Conservation (phyloP, 2,329 filamentous ascomycete genomes). For the Calonectria hongkongensis region DNA sequence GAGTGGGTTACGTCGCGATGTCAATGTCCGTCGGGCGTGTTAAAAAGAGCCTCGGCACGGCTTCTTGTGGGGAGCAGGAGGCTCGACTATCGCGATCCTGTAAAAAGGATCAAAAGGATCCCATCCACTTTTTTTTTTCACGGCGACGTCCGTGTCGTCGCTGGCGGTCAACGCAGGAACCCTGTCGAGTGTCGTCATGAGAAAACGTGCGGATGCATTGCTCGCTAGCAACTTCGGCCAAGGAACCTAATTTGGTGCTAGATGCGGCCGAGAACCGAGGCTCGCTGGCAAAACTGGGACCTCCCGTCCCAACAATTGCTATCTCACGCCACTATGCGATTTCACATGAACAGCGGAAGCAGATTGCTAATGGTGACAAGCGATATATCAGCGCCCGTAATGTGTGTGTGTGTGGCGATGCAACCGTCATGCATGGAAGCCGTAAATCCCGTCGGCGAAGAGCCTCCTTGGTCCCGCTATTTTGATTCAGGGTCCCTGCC, state of each 20-base stretch:
- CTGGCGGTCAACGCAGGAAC: slow-evolving; percentile 23
- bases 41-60: slow-evolving; percentile 22
- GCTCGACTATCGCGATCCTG: slow-evolving; percentile 7
- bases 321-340: slow-evolving; percentile 17
- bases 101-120: neutral
- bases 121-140: slow-evolving; percentile 27
- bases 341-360: neutral
- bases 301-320: slow-evolving; percentile 29
- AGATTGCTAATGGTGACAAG: neutral
- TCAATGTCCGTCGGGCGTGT: slow-evolving; percentile 18
- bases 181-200: slow-evolving; percentile 36
- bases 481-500: slow-evolving; percentile 4
- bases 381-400: too few species aligned
- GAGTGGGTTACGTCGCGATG: neutral
- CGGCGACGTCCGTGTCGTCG: neutral
- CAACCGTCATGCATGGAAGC: neutral
- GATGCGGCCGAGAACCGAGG: slow-evolving; percentile 19
- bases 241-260: slow-evolving; percentile 27
- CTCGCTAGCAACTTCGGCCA: slow-evolving; percentile 25
- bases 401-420: neutral
- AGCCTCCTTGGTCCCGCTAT: neutral
- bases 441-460: slow-evolving; percentile 1
- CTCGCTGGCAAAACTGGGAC: slow-evolving; percentile 16
- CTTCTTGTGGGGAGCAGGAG: slow-evolving; percentile 6
- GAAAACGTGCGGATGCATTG: slow-evolving; percentile 17